Conservation (phyloP, 1,284 basidiomycete genomes). For the Pseudozyma thailandica region DNA sequence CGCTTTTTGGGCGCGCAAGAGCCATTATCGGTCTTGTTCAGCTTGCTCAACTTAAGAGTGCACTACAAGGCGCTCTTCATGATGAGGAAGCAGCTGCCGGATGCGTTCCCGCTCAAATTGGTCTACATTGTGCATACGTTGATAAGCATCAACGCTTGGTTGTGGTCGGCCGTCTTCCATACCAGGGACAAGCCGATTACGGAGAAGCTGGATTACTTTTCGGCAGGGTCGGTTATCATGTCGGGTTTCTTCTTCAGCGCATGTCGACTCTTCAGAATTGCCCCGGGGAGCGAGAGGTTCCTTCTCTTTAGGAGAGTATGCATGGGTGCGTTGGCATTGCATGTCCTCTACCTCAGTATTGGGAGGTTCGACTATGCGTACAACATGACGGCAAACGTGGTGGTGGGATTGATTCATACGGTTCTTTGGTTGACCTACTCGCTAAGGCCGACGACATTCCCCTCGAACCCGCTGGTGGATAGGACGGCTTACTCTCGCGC, state of each 20-base stretch:
- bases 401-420: conserved; percentile 78
- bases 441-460: conserved; percentile 47
- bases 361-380: conserved; percentile 93
- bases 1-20: conserved; percentile 83
- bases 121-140: conserved; percentile 79
- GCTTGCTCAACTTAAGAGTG: conserved; percentile 80
- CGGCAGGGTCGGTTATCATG: conserved; percentile 78
- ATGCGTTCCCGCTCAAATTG: conserved; percentile 71
- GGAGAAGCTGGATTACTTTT: conserved; percentile 94
- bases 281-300: conserved; percentile 43
- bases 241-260: conserved; percentile 77
- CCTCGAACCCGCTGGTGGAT: conserved; percentile 42
- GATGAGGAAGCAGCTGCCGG: conserved; percentile 52
- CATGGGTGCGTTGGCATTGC: conserved; percentile 68
- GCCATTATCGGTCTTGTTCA: conserved; percentile 90
- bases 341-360: conserved; percentile 80
- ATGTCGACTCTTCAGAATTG: conserved; percentile 64
- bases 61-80: conserved; percentile 51
- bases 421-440: conserved; percentile 77
- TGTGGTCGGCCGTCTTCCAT: conserved; percentile 92
- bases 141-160: conserved; percentile 88
- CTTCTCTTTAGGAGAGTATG: conserved; percentile 37
- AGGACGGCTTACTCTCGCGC: conserved; percentile 45
- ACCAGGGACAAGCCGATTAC: conserved; percentile 85
- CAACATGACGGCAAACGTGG: conserved; percentile 88